These are phyloP conservation scores for Passiflora organensis DNA, from an alignment of 345 rosid genomes.

Conservation along the genomic window DNA sequence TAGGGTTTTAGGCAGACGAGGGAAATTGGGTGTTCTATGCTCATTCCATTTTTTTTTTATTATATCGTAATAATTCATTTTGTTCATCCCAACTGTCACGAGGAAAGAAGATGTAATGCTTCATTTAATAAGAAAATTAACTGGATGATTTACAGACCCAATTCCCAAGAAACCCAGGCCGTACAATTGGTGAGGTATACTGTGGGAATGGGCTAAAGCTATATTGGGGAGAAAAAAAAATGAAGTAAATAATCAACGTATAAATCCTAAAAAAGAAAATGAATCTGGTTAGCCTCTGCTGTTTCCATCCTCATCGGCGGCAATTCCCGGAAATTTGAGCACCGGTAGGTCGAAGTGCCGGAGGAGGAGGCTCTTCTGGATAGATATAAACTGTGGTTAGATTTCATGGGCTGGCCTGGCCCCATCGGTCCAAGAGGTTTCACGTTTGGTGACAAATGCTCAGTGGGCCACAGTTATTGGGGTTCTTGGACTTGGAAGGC, in stretches of 20 bases:
- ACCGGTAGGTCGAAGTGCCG: too few relatives aligned
- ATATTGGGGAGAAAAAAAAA: not conserved
- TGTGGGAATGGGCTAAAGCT: not conserved
- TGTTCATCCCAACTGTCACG: too few relatives aligned
- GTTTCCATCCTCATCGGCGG: too few relatives aligned
- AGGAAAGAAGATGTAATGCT: not conserved
- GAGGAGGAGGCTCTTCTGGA: too few relatives aligned
- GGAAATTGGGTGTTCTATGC: too few relatives aligned
- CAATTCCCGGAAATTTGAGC: too few relatives aligned
- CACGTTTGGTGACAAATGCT: too few relatives aligned
- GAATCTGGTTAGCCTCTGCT: slow-evolving; percentile 6
- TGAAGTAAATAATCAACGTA: not conserved
- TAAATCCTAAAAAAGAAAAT: not conserved
- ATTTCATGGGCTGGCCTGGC: too few relatives aligned
- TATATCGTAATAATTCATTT: not conserved
- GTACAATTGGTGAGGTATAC: not conserved
- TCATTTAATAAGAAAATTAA: slow-evolving; percentile 9
- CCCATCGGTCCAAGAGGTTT: too few relatives aligned
- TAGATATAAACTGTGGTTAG: too few relatives aligned
- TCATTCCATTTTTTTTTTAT: too few relatives aligned
- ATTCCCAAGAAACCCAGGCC: not conserved
- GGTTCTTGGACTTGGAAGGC: slow-evolving; percentile 68
- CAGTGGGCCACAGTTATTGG: slow-evolving; percentile 20
- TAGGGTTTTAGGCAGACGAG: too few relatives aligned
- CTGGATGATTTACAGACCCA: slow-evolving; percentile 8